Base-by-base conservation (phyloP, 352 stramenopile species). In the Globisporangium nodosum region DNA sequence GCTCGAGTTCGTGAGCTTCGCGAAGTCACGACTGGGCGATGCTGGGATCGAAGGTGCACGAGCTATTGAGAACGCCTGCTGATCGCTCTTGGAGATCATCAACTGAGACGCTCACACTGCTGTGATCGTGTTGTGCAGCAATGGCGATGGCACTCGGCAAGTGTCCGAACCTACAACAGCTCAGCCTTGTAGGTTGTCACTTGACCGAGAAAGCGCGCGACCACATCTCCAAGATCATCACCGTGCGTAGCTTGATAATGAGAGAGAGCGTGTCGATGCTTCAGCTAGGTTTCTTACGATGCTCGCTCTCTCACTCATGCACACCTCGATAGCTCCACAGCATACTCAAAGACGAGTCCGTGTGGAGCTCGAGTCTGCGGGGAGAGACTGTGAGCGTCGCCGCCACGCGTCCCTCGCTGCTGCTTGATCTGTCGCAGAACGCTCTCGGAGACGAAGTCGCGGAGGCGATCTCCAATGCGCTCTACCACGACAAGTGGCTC, bases 401-500 rank as follows among this genome's bases (percentile, higher is more conserved):
- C 2, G 43, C 30, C 13, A 47, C 49, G 3, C 54, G 55, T 2
- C 70, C 70, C 4, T 54, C 61, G 5, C 27, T 78, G 3, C 46
- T 88, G 37, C 53, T 88, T 1, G 76, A 88, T 62, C 54, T 88
- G 13, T 80, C 68, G 5, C 57, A 69, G 5, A 88, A 88, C 37
- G 50, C 62, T 1, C 55, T 88, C 6, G 70, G 76, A 5, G 78
- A 86, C 45, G 58, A 68, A 8, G 56, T 63, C 5, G 61, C 66
- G 12, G 66, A 78, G 58, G 53, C 64, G 15, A 64, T 87, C n/a
- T 73, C 61, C 45, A 67, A 74, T 31, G 68, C 70, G n/a, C 78
- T 88, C 27, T 80, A 71, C 47, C 76, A 84, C 57, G 76, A 88
- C 64, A 88, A 87, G 55, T 88, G 78, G 78, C 27, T 87, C 8